These are phyloP conservation scores for Peniophora sp. DNA, from an alignment of 1,284 basidiomycete species.

Conservation along the genomic window DNA sequence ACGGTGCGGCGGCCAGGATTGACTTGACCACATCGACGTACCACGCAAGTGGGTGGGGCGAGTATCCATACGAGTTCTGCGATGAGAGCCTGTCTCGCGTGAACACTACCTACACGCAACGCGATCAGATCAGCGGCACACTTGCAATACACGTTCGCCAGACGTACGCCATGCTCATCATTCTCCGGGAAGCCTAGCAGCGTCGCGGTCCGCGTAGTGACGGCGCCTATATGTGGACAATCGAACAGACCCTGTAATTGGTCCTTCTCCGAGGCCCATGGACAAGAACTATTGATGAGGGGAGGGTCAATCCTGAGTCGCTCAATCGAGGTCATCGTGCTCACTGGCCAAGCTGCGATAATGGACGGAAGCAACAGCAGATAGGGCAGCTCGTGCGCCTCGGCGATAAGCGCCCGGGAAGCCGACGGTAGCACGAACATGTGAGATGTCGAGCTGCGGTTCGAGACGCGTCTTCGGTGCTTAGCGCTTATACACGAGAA, in stretches of 20 bases:
- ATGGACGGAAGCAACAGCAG: neutral
- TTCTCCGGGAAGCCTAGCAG: slow-evolving; percentile 60
- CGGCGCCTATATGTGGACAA: slow-evolving; percentile 60
- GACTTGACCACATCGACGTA: slow-evolving; percentile 59
- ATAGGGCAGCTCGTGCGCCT: too few species aligned
- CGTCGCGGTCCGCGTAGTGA: slow-evolving; percentile 71
- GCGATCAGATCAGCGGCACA: neutral
- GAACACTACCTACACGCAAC: slow-evolving; percentile 46
- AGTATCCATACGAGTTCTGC: slow-evolving; percentile 77
- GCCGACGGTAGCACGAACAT: too few species aligned
- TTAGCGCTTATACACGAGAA: too few species aligned
- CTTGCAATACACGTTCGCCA: neutral
- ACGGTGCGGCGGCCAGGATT: slow-evolving; percentile 31
- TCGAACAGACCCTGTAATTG: slow-evolving; percentile 60
- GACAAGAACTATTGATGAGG: slow-evolving; percentile 68
- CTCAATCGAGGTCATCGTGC: slow-evolving; percentile 41
- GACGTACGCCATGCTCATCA: slow-evolving; percentile 45
- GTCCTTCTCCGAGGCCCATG: slow-evolving; percentile 63
- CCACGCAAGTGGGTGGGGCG: slow-evolving; percentile 54
- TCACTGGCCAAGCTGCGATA: neutral
- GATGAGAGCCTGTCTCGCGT: slow-evolving; percentile 40
- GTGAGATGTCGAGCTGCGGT: too few species aligned
- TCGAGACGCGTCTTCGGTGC: neutral
- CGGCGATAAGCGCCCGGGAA: too few species aligned
- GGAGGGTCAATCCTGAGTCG: slow-evolving; percentile 46